Evolutionary conservation across 371 early-diverging fungal species (phyloP).

Genomic region (Rhizopus sp.): DNA sequence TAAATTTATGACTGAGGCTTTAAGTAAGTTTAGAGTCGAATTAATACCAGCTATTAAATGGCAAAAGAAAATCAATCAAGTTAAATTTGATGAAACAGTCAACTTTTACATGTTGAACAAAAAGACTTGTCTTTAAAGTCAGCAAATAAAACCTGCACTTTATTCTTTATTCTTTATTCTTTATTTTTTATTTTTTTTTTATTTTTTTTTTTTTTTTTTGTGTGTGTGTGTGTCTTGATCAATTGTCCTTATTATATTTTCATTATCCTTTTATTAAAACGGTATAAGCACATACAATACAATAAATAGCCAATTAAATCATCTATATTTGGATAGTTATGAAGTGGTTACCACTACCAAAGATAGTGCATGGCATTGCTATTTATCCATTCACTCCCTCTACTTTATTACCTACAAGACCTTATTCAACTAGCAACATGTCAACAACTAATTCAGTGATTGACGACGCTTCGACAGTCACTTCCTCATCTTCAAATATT

Average conservation of each 20-base stretch:
- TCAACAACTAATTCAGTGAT: constrained; percentile 3
- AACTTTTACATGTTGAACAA: constrained; percentile 45
- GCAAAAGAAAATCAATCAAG: constrained; percentile 41
- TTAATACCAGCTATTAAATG: constrained; percentile 43
- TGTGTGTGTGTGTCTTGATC: neutral
- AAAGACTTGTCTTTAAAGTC: constrained; percentile 18
- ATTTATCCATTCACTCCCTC: constrained; percentile 56
- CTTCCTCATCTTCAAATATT: constrained; percentile 28
- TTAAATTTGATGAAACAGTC: constrained; percentile 49
- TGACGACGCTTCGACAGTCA: constrained; percentile 33
- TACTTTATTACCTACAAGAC: constrained; percentile 21
- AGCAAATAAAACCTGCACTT: constrained; percentile 10
- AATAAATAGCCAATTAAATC: neutral
- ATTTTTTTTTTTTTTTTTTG: constrained; percentile 2
- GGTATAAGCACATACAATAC: neutral
- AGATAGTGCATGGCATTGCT: constrained; percentile 55
- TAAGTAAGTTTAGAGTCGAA: constrained; percentile 38
- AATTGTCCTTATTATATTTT: constrained; percentile 1
- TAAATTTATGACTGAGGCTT: constrained; percentile 44
- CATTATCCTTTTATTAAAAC: neutral
- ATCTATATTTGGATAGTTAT: constrained; percentile 14
- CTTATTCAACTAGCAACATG: constrained; percentile 20
- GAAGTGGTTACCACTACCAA: constrained; percentile 58
- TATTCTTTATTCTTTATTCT: constrained; percentile 7
- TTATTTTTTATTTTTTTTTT: constrained; percentile 10